Evolutionary conservation across 2,329 filamentous ascomycete species (phyloP).

Genomic region (Fusarium multiceps): DNA sequence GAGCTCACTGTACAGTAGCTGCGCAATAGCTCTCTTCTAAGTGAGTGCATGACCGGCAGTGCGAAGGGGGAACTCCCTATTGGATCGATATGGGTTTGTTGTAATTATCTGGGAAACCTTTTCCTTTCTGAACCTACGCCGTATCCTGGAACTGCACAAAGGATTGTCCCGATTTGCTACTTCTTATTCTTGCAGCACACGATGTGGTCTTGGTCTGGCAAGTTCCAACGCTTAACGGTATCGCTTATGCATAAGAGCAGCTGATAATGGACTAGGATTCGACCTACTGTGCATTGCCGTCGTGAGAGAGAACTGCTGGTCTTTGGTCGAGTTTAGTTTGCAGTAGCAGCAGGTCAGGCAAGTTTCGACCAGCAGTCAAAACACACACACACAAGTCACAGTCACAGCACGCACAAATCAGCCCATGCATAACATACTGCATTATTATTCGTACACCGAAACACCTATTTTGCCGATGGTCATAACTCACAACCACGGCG

Average conservation of each 20-base stretch:
- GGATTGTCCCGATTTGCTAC: constrained; percentile 36
- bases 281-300: constrained; percentile 28
- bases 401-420: constrained; percentile 25
- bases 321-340: constrained; percentile 33
- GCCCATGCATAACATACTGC: constrained; percentile 45
- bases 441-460: constrained; percentile 17
- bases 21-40: constrained; percentile 19
- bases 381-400: neutral
- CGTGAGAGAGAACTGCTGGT: constrained; percentile 29
- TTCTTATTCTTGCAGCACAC: constrained; percentile 25
- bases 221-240: constrained; percentile 17
- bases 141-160: constrained; percentile 26
- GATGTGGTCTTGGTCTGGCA: constrained; percentile 3
- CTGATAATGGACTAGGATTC: constrained; percentile 36
- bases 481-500: neutral
- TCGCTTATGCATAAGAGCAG: constrained; percentile 27
- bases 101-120: constrained; percentile 28
- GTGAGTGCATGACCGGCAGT: constrained; percentile 37
- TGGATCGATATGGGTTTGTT: constrained; percentile 24
- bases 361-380: constrained; percentile 36
- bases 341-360: constrained; percentile 24
- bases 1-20: constrained; percentile 16
- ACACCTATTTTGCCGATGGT: constrained; percentile 11
- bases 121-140: constrained; percentile 17
- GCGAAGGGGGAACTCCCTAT: constrained; percentile 39